Base-by-base conservation (phyloP, 2,329 filamentous ascomycete genomes). In the Aureobasidium sp. region DNA sequence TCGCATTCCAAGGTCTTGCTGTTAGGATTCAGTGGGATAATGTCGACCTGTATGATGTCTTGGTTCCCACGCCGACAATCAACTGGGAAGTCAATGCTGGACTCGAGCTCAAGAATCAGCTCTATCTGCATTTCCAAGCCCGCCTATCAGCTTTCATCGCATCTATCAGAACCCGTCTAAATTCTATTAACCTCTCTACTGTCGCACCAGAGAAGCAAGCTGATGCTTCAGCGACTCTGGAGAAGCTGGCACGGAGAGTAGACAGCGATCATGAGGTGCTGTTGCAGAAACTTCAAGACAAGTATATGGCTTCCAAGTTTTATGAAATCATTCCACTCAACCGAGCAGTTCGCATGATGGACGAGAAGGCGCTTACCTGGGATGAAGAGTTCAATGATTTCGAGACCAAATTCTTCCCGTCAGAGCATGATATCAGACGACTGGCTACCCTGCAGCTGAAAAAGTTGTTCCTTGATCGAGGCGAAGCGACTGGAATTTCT, bases 11-110 rank as follows among this genome's bases (percentile, higher is more conserved):
- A 64, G 91, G 96, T 70, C 85, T 92, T 59, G 89, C 90, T 8
- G 82, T 99, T 47, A 85, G 91, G 25, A 87, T 99, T 62, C 93
- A 97, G 71, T 96, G 95, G 75, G 94, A 97, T 69, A 84, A 88
- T 0, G 92, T 99, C 62, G 90, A 94, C 67, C 83, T 99, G 8
- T 86, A 97, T 41, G 95, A 99, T 73, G 92, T 99, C 64, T 87
- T 96, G 58, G 94, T 97, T 2, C 94, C 94, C 1, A 84, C 92
- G 62, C 86, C 91, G 29, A 85, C 90, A 61, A 89, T 99, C 57
- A 97, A 93, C 0, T 99, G 95, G 93, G 97, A 97, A 73, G 94
- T 99, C 29, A 93, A 96, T 67, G 89, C 95, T 66, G 94, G 99
- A 71, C 77, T 99, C 53, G 88, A 83, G 67, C 82, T 99, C 68